Conservation (phyloP, 176 grass and related monocot genomes). For the Aegilops bicornis region DNA sequence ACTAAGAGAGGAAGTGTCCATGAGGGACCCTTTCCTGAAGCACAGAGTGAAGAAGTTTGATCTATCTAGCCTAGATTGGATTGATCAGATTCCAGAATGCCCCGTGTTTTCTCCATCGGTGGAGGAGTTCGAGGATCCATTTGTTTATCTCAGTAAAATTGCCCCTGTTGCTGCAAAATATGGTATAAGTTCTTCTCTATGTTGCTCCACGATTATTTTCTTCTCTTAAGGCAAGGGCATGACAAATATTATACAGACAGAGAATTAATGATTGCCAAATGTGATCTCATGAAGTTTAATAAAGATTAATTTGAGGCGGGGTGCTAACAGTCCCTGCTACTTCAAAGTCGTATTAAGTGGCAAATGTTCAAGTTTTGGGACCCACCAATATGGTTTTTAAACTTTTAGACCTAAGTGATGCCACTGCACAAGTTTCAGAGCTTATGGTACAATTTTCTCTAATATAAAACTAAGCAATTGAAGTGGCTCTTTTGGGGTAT, state of each 20-base stretch:
- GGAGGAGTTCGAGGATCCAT: constrained; percentile 89
- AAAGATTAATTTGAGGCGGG: background rate
- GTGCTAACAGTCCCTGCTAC: background rate
- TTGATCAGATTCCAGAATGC: constrained; percentile 88
- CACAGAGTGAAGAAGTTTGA: constrained; percentile 78
- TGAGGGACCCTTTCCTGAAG: constrained; percentile 67
- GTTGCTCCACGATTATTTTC: constrained; percentile 2
- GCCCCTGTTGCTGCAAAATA: constrained; percentile 71
- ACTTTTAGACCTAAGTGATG: constrained; percentile 17
- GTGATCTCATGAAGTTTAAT: constrained; percentile 12
- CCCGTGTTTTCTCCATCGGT: constrained; percentile 80
- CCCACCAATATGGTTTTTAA: constrained; percentile 5
- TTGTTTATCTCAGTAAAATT: constrained; percentile 85
- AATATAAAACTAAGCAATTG: constrained; percentile 9
- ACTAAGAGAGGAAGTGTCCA: constrained; percentile 30
- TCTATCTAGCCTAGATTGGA: constrained; percentile 83
- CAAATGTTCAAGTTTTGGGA: constrained; percentile 8
- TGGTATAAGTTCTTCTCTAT: constrained; percentile 48
- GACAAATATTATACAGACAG: background rate
- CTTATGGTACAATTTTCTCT: background rate
- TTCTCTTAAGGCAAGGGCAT: constrained; percentile 5
- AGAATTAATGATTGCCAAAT: background rate
- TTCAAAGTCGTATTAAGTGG: background rate
- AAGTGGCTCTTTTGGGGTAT: background rate
- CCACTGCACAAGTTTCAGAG: background rate